Evolutionary conservation across 208 protist species (phyloP).

Genomic region (Wallacemonas sp.): DNA sequence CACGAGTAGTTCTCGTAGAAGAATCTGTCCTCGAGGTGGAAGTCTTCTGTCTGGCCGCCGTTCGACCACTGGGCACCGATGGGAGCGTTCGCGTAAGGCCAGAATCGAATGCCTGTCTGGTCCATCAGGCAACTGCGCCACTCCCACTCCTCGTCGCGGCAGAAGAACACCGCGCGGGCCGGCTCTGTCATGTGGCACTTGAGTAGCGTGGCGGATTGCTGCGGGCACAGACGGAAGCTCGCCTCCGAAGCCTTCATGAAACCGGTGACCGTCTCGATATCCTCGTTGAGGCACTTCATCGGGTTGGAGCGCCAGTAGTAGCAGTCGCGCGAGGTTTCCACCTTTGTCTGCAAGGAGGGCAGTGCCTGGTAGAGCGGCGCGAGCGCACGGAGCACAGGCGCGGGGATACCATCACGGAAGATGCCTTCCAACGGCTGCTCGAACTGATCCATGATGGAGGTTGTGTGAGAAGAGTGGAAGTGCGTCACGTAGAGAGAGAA

Average conservation of each 20-base stretch:
- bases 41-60: constrained; percentile 90
- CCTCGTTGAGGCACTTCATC: constrained; percentile 83
- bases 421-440: constrained; percentile 85
- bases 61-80: constrained; percentile 84
- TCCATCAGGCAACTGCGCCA: constrained; percentile 93
- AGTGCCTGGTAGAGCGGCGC: constrained; percentile 87
- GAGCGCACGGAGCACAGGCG: constrained; percentile 85
- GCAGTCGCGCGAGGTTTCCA: constrained; percentile 68
- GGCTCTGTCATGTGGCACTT: constrained; percentile 94
- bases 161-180: constrained; percentile 86
- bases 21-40: constrained; percentile 90
- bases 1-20: constrained; percentile 88
- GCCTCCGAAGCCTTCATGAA: constrained; percentile 90
- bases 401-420: constrained; percentile 90
- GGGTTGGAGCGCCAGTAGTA: constrained; percentile 92
- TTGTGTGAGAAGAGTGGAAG: constrained; percentile 6
- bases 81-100: constrained; percentile 88
- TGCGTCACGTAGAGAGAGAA: background rate
- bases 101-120: constrained; percentile 88
- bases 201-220: constrained; percentile 86
- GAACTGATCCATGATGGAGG: constrained; percentile 71
- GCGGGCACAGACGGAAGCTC: constrained; percentile 86
- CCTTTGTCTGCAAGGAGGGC: constrained; percentile 69
- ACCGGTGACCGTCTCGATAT: constrained; percentile 65
- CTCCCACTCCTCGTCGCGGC: constrained; percentile 91